A percentile compares a stretch with the other conserved stretches of the same genome.
phyloP scores from a whole-genome alignment of 140 eudicot species.

The Oenanthe javanica region DNA sequence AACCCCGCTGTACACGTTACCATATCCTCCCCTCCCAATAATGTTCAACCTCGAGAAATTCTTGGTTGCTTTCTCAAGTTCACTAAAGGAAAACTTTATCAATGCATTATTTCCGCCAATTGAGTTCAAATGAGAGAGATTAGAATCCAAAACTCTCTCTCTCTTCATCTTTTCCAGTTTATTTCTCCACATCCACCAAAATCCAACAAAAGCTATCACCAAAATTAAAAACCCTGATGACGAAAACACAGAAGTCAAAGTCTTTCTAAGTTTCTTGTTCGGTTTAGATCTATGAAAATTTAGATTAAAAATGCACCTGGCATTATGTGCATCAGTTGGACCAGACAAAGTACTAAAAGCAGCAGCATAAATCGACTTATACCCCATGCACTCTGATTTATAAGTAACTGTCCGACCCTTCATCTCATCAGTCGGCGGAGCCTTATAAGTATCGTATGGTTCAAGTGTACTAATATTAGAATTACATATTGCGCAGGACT shows the following conservation, averaged over 20 bases:
- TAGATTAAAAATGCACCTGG: background rate
- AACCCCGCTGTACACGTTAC: constrained; percentile 6
- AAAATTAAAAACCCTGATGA: background rate
- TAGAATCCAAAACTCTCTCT: background rate
- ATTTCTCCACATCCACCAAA: constrained; percentile 3
- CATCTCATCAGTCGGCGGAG: background rate
- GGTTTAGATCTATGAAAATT: background rate
- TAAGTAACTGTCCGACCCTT: background rate
- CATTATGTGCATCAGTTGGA: background rate
- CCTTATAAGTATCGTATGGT: background rate
- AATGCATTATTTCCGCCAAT: background rate
- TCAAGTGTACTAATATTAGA: background rate
- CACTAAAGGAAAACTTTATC: background rate
- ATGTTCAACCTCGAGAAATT: background rate
- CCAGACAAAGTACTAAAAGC: background rate
- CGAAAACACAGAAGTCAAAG: background rate
- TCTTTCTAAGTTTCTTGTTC: background rate
- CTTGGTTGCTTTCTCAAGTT: background rate
- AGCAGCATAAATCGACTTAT: constrained; percentile 2
- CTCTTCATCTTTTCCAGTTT: background rate
- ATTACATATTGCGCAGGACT: background rate
- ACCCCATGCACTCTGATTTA: background rate
- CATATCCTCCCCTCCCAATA: constrained; percentile 6
- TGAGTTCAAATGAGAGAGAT: background rate
- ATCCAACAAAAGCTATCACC: background rate